Evolutionary conservation across 768 basidiomycete genomes (phyloP), one percentile per base, ranked within the genome.

Genomic region (Pleurotus sapidus): DNA sequence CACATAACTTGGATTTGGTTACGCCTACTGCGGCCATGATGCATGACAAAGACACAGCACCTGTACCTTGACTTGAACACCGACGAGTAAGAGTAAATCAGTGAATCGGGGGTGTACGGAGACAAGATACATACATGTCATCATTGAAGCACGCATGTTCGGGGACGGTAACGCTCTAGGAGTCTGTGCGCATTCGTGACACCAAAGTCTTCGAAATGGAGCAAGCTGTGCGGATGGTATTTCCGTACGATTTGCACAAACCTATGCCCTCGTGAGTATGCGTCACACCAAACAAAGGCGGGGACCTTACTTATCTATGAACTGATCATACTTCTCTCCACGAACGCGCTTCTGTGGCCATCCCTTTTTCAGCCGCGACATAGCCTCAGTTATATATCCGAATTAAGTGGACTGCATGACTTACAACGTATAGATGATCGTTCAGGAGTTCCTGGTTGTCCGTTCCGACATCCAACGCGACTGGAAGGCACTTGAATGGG

Each of bases 201-300:
- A 3, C 91, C 91, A 59, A 93, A 93, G 64, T 94, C 91, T 66
- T 95, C 92, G 56, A 94, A 93, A 66, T 95, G 92, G 3, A 91
- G 72, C 3, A 93, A 76, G 65, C 79, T 75, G 23, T 78, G 73
- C 0, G 88, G 87, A 60, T 82, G 79, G 65, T 92, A 69, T 66
- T 91, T 92, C 46, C 85, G 79, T 5, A 93, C 84, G 9, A 93
- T 76, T 61, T 87, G 86, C 3, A 93, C 84, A 63, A 94, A 91
- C 63, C 87, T 88, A n/a, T 20, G 14, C 15, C 25, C 27, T 45
- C 30, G 23, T n/a, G 23, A 38, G 17, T 46, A 48, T 11, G 46
- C 49, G 8, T 4, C 49, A 46, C 23, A 57, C 1, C 12, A 46
- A 42, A 7, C 18, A 18, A 18, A 49, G 8, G 24, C 23, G n/a